phyloP scores from a whole-genome alignment of 768 basidiomycete species.

The Pholiota molesta region DNA sequence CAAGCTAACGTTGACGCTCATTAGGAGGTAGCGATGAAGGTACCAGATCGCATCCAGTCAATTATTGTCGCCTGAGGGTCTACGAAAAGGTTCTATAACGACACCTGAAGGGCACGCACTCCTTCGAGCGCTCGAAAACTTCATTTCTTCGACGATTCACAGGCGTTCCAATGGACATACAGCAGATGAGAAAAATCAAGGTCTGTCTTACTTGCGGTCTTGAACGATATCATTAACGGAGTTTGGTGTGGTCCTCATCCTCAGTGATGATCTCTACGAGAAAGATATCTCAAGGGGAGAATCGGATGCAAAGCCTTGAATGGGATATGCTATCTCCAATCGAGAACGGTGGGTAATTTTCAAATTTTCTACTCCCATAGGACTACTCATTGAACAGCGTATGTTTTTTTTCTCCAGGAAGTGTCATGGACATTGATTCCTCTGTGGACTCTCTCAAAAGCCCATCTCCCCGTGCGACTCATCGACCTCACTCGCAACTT shows the following conservation, averaged over 20 bases:
- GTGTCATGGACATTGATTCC: conserved; percentile 5
- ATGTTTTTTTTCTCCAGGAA: not conserved
- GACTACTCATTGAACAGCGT: not conserved
- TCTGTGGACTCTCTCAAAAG: conserved; percentile 2
- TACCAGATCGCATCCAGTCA: not conserved
- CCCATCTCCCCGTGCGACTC: not conserved
- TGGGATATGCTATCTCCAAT: not conserved
- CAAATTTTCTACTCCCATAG: not conserved
- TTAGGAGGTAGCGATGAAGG: not conserved
- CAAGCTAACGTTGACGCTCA: not conserved
- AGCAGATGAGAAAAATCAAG: not conserved
- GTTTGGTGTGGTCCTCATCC: not conserved
- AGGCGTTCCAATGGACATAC: not conserved
- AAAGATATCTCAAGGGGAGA: not conserved
- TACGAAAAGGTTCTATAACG: not conserved
- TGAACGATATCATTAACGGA: not conserved
- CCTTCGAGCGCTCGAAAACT: not conserved
- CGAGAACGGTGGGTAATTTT: not conserved
- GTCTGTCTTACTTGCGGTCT: not conserved
- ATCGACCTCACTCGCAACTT: not conserved
- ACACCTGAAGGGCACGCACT: not conserved
- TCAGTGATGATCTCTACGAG: not conserved
- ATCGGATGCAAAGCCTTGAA: not conserved
- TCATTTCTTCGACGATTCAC: not conserved
- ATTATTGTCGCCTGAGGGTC: not conserved